phyloP scores from a whole-genome alignment of 2,329 filamentous ascomycete species.

The Diaporthe capsici region DNA sequence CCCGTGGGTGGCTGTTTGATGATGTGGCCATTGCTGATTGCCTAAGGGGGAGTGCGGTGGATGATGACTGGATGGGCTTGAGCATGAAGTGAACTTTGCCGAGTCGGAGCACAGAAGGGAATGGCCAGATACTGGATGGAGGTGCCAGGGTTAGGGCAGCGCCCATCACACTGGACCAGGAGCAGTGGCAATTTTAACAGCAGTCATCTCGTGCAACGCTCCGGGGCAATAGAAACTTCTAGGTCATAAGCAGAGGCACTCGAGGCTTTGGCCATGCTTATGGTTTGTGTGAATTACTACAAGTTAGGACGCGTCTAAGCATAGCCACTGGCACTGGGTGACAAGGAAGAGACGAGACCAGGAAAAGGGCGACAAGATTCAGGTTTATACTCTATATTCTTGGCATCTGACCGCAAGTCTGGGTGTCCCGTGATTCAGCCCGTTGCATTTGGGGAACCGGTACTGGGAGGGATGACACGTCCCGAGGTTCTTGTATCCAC shows the following conservation, averaged over 20 bases:
- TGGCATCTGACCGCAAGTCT: slow-evolving; percentile 32
- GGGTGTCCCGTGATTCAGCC: slow-evolving; percentile 32
- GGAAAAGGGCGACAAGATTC: slow-evolving; percentile 2
- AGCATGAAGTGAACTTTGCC: neutral
- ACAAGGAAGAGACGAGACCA: neutral
- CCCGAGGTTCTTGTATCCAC: slow-evolving; percentile 36
- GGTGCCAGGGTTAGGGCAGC: slow-evolving; percentile 4
- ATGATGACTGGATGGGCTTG: neutral
- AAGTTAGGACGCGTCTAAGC: neutral
- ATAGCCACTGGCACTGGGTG: neutral
- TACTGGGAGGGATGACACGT: slow-evolving; percentile 35
- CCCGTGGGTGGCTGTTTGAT: slow-evolving; percentile 52
- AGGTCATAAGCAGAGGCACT: neutral
- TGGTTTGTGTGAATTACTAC: neutral
- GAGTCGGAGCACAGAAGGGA: neutral
- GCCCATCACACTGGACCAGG: neutral
- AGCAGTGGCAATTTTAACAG: neutral
- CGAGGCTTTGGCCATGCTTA: neutral
- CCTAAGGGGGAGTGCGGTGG: neutral
- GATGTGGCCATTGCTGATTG: slow-evolving; percentile 44
- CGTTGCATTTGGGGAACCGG: neutral
- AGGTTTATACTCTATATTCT: slow-evolving; percentile 4
- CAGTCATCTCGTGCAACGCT: neutral
- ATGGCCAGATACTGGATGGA: neutral
- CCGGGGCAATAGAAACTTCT: neutral